Evolutionary conservation across 2,329 filamentous ascomycete species (phyloP).

Genomic region (Penicillium digitatum): DNA sequence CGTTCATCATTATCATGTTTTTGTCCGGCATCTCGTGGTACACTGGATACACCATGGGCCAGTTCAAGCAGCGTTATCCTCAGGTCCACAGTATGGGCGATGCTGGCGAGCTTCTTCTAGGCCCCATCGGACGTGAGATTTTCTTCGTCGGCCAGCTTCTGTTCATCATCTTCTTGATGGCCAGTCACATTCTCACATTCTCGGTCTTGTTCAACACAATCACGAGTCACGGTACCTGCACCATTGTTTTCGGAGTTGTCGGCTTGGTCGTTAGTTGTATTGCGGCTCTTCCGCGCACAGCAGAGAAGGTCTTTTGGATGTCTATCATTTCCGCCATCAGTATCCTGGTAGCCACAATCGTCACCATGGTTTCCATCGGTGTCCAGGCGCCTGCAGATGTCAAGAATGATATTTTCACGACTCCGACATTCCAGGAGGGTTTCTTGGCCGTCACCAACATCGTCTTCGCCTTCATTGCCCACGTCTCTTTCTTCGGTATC

Average conservation of each 20-base stretch:
- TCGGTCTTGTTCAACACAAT: conserved; percentile 63
- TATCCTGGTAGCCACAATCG: conserved; percentile 57
- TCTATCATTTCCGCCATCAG: conserved; percentile 60
- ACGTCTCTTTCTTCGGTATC: conserved; percentile 63
- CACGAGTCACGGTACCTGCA: conserved; percentile 57
- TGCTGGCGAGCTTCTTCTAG: conserved; percentile 58
- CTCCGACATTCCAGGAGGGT: conserved; percentile 44
- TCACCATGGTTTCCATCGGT: conserved; percentile 63
- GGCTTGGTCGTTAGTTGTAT: conserved; percentile 55
- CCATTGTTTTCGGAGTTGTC: conserved; percentile 57
- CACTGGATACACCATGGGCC: conserved; percentile 55
- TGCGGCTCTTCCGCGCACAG: conserved; percentile 57
- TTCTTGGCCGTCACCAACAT: conserved; percentile 59
- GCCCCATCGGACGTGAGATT: conserved; percentile 57
- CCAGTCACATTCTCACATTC: conserved; percentile 65
- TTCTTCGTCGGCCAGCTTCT: conserved; percentile 58
- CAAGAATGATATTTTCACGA: conserved; percentile 37
- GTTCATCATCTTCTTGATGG: conserved; percentile 64
- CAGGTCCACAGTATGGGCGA: conserved; percentile 63
- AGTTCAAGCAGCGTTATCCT: conserved; percentile 55
- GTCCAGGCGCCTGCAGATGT: conserved; percentile 43
- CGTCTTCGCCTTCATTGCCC: conserved; percentile 62
- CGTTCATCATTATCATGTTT: conserved; percentile 50
- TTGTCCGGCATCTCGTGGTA: conserved; percentile 54
- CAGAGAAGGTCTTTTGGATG: conserved; percentile 57